Percentiles rank a stretch among this genome's conserved stretches.
Conservation (phyloP, 2,329 filamentous ascomycete genomes). For the Onygenales sp. region DNA sequence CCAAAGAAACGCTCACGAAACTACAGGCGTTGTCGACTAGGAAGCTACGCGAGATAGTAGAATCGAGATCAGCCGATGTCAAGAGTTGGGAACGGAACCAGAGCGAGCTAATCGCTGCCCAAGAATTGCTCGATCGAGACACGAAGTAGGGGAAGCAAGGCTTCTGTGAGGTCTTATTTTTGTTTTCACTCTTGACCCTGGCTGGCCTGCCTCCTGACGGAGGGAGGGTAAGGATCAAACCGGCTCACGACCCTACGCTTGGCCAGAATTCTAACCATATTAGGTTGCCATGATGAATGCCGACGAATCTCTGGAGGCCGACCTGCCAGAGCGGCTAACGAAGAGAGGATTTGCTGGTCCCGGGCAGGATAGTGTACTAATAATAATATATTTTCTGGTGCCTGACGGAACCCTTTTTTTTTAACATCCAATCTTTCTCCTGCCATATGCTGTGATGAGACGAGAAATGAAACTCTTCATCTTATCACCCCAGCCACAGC, state of each 20-base stretch:
- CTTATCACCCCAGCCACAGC: too few species aligned
- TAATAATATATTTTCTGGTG: not conserved
- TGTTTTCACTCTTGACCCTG: not conserved
- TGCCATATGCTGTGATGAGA: not conserved
- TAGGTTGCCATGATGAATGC: not conserved
- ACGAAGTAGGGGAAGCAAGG: not conserved
- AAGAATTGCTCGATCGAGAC: slow-evolving; percentile 28
- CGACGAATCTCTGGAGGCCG: not conserved
- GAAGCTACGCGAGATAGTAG: slow-evolving; percentile 28
- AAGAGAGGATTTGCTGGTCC: not conserved
- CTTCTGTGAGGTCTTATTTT: not conserved
- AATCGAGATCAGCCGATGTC: slow-evolving; percentile 21
- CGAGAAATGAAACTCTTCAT: not conserved
- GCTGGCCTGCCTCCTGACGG: not conserved
- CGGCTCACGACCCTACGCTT: not conserved
- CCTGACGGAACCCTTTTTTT: not conserved
- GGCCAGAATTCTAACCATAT: not conserved
- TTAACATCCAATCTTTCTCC: not conserved
- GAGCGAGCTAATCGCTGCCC: slow-evolving; percentile 32
- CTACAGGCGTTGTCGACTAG: slow-evolving; percentile 28
- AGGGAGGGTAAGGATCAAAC: too few species aligned
- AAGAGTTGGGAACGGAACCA: slow-evolving; percentile 23
- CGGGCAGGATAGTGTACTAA: not conserved
- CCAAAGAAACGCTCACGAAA: slow-evolving; percentile 19
- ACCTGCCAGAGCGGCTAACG: too few species aligned